A percentile compares a stretch with the other conserved stretches of the same genome.
phyloP scores from a whole-genome alignment of 2,329 filamentous ascomycete genomes.

The Cladosporium sp. region DNA sequence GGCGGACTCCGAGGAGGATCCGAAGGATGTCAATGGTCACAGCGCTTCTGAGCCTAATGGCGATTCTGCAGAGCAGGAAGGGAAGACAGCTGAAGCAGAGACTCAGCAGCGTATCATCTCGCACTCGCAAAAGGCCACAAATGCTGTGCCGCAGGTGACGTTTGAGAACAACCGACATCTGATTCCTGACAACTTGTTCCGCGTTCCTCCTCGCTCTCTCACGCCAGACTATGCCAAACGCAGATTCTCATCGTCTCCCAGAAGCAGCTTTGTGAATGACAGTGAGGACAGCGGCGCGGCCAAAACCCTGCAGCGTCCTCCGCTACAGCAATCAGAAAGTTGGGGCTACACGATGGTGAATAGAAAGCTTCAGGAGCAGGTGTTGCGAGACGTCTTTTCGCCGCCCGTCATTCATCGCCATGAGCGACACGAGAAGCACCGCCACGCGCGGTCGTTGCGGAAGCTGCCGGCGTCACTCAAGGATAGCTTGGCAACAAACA shows the following conservation, averaged over 20 bases:
- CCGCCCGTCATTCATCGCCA: conserved; percentile 81
- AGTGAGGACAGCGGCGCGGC: background rate
- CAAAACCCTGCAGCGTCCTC: conserved; percentile 35
- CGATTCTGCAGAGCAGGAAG: conserved; percentile 21
- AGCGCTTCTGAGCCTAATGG: background rate
- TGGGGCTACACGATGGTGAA: conserved; percentile 96
- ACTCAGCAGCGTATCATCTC: conserved; percentile 58
- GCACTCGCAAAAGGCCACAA: conserved; percentile 74
- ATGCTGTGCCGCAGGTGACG: conserved; percentile 79
- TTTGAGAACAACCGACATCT: conserved; percentile 95
- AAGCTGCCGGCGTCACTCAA: conserved; percentile 34
- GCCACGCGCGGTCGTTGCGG: conserved; percentile 62
- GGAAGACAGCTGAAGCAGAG: conserved; percentile 27
- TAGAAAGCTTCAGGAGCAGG: conserved; percentile 81
- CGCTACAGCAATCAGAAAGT: conserved; percentile 55
- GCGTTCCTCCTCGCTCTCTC: conserved; percentile 52
- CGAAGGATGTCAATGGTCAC: conserved; percentile 5
- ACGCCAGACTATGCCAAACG: conserved; percentile 32
- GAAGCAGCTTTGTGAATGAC: conserved; percentile 11
- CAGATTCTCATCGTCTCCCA: conserved; percentile 20
- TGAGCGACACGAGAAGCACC: conserved; percentile 68
- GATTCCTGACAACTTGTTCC: conserved; percentile 78
- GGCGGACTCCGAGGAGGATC: conserved; percentile 14
- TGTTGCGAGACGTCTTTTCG: conserved; percentile 88
- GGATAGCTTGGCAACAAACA: conserved; percentile 34